These are phyloP conservation scores for Aspergillus uvarum DNA, from an alignment of 2,329 filamentous ascomycete genomes.

Conservation along the genomic window DNA sequence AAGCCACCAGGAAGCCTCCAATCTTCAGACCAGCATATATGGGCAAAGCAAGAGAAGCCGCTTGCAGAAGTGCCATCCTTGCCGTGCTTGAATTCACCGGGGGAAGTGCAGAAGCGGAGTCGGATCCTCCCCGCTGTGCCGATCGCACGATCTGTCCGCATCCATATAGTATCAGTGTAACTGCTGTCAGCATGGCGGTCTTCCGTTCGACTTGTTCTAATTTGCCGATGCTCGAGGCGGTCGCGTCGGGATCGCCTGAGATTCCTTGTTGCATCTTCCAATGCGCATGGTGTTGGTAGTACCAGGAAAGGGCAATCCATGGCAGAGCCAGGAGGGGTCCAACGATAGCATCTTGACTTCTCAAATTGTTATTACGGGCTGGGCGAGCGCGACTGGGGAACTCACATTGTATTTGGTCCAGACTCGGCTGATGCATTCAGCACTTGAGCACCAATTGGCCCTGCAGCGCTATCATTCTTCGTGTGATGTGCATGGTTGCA, in stretches of 20 bases:
- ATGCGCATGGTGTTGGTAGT: slow-evolving; percentile 28
- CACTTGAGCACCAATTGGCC: background rate
- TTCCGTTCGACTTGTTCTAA: slow-evolving; percentile 24
- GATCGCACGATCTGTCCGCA: slow-evolving; percentile 25
- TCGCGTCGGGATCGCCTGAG: slow-evolving; percentile 7
- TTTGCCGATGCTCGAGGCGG: slow-evolving; percentile 10
- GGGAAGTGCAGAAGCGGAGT: slow-evolving; percentile 18
- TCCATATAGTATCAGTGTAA: slow-evolving; percentile 34
- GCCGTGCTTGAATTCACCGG: slow-evolving; percentile 16
- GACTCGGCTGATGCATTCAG: background rate
- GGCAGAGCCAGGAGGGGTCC: slow-evolving; percentile 45
- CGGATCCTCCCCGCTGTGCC: slow-evolving; percentile 9
- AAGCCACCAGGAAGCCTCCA: slow-evolving; percentile 54
- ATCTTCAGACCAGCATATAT: slow-evolving; percentile 58
- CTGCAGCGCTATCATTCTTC: slow-evolving; percentile 2
- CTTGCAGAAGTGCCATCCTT: slow-evolving; percentile 31
- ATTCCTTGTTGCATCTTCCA: slow-evolving; percentile 11
- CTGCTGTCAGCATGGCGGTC: slow-evolving; percentile 30
- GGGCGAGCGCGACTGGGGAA: background rate
- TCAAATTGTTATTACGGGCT: slow-evolving; percentile 1
- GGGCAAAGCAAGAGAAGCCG: slow-evolving; percentile 50
- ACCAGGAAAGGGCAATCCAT: slow-evolving; percentile 41
- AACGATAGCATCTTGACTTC: slow-evolving; percentile 49
- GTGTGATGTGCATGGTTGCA: background rate
- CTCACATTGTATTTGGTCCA: slow-evolving; percentile 6